Evolutionary conservation across 306 rosid species (phyloP).

Genomic region (Vigna angularis): DNA sequence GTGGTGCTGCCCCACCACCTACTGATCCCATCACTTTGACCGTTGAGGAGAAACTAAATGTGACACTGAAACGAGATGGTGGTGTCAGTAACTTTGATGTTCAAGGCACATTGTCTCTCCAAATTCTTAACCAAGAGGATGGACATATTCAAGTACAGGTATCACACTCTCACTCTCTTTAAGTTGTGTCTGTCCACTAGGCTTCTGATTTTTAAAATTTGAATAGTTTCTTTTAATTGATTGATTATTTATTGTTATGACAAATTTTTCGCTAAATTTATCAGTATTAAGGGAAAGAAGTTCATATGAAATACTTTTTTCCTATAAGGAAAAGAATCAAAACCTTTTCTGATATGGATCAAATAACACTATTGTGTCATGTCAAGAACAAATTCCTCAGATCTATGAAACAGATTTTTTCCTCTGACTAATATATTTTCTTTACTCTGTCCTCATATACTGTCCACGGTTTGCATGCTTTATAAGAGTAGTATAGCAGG

Average conservation of each 20-base stretch:
- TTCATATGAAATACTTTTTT: background rate
- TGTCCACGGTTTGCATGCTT: slow-evolving; percentile 5
- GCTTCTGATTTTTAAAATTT: slow-evolving; percentile 16
- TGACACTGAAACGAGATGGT: slow-evolving; percentile 91
- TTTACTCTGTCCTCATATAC: background rate
- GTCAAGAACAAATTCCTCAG: background rate
- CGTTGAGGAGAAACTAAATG: slow-evolving; percentile 92
- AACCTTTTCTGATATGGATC: background rate
- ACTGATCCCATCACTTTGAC: slow-evolving; percentile 93
- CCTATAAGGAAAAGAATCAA: background rate
- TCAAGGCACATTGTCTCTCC: slow-evolving; percentile 90
- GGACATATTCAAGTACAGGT: slow-evolving; percentile 93
- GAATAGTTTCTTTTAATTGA: background rate
- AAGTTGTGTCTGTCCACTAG: slow-evolving; percentile 1
- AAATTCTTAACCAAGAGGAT: slow-evolving; percentile 90
- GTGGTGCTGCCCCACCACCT: slow-evolving; percentile 72
- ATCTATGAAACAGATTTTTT: background rate
- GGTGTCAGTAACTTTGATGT: slow-evolving; percentile 94
- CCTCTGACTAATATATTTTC: background rate
- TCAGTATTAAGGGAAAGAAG: background rate
- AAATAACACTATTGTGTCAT: background rate
- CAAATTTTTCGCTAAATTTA: slow-evolving; percentile 12
- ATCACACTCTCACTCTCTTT: slow-evolving; percentile 30
- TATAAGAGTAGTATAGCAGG: background rate
- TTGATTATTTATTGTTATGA: slow-evolving; percentile 6